Conservation (phyloP, 176 grass and related monocot genomes). For the Elymus sibiricus region DNA sequence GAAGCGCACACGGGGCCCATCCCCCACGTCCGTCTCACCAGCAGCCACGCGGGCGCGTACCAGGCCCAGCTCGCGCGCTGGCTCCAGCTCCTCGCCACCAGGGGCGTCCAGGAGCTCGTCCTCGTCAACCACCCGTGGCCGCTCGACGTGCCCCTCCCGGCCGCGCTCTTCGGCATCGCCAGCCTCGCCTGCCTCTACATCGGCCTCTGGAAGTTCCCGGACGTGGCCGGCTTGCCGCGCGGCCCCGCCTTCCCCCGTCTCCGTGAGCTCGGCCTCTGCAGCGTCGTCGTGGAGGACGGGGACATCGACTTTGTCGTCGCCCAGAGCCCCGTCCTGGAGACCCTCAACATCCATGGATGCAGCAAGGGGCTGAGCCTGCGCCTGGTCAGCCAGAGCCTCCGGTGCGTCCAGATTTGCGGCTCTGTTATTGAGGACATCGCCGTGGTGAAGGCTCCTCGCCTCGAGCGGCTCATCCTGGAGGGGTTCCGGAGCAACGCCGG, state of each 20-base stretch:
- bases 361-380: neutral
- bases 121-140: neutral
- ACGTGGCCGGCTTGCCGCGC: neutral
- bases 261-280: constrained; percentile 8
- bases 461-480: neutral
- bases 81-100: neutral
- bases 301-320: neutral
- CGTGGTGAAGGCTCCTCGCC: neutral
- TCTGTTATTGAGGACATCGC: neutral
- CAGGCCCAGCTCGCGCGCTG: neutral
- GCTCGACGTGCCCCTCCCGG: neutral
- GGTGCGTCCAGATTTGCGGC: neutral
- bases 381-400: neutral
- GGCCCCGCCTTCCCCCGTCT: neutral
- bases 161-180: neutral
- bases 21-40: neutral
- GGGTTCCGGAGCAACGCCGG: neutral
- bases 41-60: neutral
- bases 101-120: neutral
- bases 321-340: constrained; percentile 5
- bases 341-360: neutral
- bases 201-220: neutral
- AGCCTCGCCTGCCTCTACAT: neutral
- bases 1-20: neutral
- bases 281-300: neutral